Conservation (phyloP, 176 grass and related monocot species). For the Rhynchospora pubera region DNA sequence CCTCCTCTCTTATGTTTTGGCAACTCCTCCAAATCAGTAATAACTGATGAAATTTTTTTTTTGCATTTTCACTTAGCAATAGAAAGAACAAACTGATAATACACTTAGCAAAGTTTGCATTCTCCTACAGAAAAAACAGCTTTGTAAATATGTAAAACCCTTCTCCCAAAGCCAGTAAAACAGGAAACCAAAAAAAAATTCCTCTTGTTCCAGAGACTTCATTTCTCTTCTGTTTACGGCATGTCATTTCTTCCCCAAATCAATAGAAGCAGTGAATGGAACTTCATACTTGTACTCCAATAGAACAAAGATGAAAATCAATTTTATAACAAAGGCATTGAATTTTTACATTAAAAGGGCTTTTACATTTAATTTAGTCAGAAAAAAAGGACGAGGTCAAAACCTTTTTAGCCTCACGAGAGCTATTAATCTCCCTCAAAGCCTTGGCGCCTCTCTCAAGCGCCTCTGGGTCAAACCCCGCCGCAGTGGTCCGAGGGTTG, state of each 20-base stretch:
- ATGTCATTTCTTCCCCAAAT: too few species aligned
- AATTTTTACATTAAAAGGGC: neutral
- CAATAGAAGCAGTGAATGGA: too few species aligned
- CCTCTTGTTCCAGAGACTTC: neutral
- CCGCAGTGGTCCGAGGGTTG: constrained; percentile 54
- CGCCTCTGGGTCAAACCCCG: constrained; percentile 64
- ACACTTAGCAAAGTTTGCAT: neutral
- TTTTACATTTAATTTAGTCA: neutral
- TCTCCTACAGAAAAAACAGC: neutral
- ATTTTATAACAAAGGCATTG: neutral
- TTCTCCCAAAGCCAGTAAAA: too few species aligned
- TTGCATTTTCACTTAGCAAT: neutral
- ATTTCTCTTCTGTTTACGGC: neutral
- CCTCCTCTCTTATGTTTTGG: neutral
- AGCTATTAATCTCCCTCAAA: constrained; percentile 30
- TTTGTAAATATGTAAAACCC: too few species aligned
- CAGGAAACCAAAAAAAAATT: too few species aligned
- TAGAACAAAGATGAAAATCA: too few species aligned
- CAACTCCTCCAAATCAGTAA: neutral
- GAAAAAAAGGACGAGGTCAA: neutral
- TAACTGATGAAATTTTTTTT: neutral
- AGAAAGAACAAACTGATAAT: neutral
- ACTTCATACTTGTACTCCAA: too few species aligned
- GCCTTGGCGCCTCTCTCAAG: constrained; percentile 45
- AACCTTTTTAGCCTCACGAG: constrained; percentile 52